Evolutionary conservation across 345 rosid genomes (phyloP).

Genomic region (Hibiscus mutabilis): DNA sequence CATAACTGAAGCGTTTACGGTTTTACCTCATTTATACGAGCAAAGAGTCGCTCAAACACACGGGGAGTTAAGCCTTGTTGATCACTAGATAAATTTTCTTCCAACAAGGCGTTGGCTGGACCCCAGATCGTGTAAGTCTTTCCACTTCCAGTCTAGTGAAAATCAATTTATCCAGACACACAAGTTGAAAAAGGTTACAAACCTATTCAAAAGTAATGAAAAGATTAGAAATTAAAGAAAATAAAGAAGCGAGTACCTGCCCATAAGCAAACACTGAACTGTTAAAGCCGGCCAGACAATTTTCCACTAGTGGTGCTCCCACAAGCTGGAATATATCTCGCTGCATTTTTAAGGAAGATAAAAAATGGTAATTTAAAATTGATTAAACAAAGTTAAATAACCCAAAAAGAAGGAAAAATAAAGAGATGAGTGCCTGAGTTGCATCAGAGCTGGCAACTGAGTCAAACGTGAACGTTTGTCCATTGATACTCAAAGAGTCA

Average conservation of each 20-base stretch:
- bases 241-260: constrained; percentile 46
- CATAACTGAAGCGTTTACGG: constrained; percentile 22
- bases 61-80: constrained; percentile 93
- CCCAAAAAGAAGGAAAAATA: neutral
- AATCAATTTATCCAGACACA: constrained; percentile 12
- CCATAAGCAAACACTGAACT: constrained; percentile 99
- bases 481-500: constrained; percentile 64
- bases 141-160: constrained; percentile 84
- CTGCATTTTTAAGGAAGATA: constrained; percentile 29
- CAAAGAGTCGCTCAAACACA: constrained; percentile 70
- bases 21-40: constrained; percentile 78
- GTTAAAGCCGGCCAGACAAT: constrained; percentile 93
- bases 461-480: constrained; percentile 82
- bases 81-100: constrained; percentile 51
- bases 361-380: neutral
- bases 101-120: constrained; percentile 72
- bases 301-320: constrained; percentile 89
- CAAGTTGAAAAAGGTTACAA: neutral
- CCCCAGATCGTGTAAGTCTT: constrained; percentile 99
- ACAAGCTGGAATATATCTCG: constrained; percentile 74
- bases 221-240: constrained; percentile 3
- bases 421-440: constrained; percentile 46
- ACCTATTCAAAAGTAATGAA: neutral
- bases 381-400: neutral
- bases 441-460: constrained; percentile 71